Base-by-base conservation (phyloP, 2,329 filamentous ascomycete species). In the Didymella pomorum region DNA sequence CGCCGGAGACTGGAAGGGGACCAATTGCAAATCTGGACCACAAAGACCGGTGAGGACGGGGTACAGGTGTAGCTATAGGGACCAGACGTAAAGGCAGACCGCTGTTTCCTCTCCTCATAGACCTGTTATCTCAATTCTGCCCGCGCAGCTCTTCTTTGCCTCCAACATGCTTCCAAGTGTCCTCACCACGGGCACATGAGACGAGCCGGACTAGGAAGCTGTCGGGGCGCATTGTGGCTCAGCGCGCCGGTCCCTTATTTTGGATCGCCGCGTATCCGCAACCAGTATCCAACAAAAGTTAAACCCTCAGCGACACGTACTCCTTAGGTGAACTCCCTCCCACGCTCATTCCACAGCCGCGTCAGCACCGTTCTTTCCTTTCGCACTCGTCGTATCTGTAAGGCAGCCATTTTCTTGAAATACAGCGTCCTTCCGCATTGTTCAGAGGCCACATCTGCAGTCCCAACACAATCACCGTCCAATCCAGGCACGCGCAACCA, bases 381-480 rank as follows among this genome's bases (percentile, higher is more conserved):
- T 47, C 47, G 51, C 23, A 39, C 47, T 31, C 52, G 43, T 54
- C 45, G 47, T 39, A 54, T 41, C 65, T 20, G 70, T 72, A 73
- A 75, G 73, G 66, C 71, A 64, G 55, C 70, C 62, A 59, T 61
- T 66, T 63, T 60, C 47, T 47, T 60, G 43, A 68, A 61, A 61
- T 41, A 47, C 29, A 18, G 28, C 46, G 21, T 50, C 49, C 23
- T 21, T 56, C 9, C 31, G 21, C 49, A 11, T 21, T 48, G 16
- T 28, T 41, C 28, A 67, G 54, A 74, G 69, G 72, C 70, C 72
- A 73, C 72, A 71, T 74, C 61, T 69, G 64, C 58, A 45, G 46
- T 42, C 35, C 47, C 47, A 56, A 46, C 56, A 42, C 42, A 23
- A 33, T 23, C 4, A 18, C 29, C 26, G 4, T 45, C 23, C 50